Conservation (phyloP, 768 basidiomycete genomes). For the Kondoa subrosea region DNA sequence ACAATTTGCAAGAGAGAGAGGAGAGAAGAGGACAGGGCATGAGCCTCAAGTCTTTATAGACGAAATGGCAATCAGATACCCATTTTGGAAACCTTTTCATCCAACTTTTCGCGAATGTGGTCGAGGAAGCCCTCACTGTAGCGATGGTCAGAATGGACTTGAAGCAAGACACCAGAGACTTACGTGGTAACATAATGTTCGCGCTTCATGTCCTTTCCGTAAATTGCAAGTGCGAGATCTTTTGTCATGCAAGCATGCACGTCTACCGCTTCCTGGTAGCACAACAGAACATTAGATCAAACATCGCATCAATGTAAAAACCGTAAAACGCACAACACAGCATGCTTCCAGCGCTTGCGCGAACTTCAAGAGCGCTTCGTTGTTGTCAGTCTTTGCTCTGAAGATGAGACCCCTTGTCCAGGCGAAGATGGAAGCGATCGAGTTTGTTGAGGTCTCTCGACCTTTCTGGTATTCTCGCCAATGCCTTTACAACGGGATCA, state of each 20-base stretch:
- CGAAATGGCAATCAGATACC: not conserved
- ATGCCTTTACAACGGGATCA: constrained; percentile 46
- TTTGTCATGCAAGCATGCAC: constrained; percentile 24
- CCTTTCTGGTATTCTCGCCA: constrained; percentile 97
- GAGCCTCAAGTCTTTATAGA: not conserved
- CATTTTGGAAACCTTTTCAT: constrained; percentile 7
- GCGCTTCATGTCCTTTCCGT: constrained; percentile 72
- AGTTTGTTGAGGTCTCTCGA: constrained; percentile 93
- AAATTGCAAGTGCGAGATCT: constrained; percentile 84
- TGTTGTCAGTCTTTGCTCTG: constrained; percentile 60
- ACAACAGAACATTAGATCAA: not conserved
- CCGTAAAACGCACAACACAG: constrained; percentile 49
- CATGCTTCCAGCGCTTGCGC: constrained; percentile 63
- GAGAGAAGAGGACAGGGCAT: not conserved
- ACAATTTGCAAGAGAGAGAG: no score
- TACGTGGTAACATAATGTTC: constrained; percentile 67
- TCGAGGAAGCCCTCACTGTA: constrained; percentile 1
- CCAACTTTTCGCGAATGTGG: constrained; percentile 19
- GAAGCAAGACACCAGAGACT: constrained; percentile 10
- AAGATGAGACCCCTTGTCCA: constrained; percentile 82
- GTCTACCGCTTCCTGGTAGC: constrained; percentile 14
- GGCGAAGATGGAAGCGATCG: constrained; percentile 93
- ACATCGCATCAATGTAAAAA: not conserved
- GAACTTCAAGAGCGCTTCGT: constrained; percentile 55
- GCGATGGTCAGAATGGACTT: not conserved